These are phyloP conservation scores for Neophaeococcomyces mojaviensis DNA, from an alignment of 2,329 filamentous ascomycete species.

Conservation along the genomic window DNA sequence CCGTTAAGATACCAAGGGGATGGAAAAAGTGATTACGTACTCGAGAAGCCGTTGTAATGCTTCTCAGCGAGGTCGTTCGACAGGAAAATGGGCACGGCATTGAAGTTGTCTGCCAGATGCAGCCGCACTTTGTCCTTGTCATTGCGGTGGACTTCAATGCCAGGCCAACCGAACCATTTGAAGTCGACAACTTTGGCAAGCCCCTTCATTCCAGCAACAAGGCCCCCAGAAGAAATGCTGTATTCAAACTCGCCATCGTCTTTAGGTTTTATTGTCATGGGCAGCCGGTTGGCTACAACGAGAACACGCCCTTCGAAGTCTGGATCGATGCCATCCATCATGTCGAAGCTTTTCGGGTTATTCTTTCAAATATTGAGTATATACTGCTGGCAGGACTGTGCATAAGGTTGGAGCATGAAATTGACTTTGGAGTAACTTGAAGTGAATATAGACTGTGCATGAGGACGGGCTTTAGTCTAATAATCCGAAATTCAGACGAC, in stretches of 20 bases:
- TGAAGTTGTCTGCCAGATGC: constrained; percentile 76
- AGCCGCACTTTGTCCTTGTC: constrained; percentile 68
- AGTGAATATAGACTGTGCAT: no score
- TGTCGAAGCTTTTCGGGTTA: no score
- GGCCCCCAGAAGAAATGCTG: constrained; percentile 89
- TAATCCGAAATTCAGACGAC: no score
- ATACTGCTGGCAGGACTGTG: no score
- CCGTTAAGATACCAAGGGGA: background rate
- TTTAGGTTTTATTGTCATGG: constrained; percentile 89
- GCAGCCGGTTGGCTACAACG: constrained; percentile 92
- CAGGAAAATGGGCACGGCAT: constrained; percentile 84
- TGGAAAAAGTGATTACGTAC: no score
- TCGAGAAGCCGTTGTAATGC: constrained; percentile 95
- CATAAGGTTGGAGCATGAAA: no score
- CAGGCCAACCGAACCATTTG: constrained; percentile 98
- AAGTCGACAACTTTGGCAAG: constrained; percentile 89
- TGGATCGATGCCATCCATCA: no score
- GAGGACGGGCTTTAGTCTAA: no score
- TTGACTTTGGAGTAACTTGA: no score
- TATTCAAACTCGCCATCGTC: constrained; percentile 89
- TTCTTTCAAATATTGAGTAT: no score
- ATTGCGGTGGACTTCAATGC: constrained; percentile 78
- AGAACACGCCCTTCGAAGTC: no score
- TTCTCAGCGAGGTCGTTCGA: constrained; percentile 83
- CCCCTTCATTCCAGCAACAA: constrained; percentile 87